Percentiles rank a stretch among this genome's conserved stretches.
Conservation (phyloP, 352 stramenopile genomes). For the Phytophthora sojae region DNA sequence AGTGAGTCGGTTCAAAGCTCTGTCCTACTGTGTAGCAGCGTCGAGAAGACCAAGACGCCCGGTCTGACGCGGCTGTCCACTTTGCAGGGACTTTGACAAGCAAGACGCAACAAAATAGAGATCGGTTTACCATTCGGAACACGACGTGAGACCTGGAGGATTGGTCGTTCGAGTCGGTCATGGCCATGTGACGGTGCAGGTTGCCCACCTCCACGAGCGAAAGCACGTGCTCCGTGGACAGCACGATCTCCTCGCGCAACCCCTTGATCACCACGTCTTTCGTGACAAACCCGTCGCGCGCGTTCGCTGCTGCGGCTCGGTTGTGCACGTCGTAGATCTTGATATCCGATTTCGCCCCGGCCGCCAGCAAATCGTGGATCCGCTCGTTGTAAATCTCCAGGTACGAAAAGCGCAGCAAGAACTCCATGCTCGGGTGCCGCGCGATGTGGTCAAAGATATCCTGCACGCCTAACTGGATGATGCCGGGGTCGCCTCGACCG, state of each 20-base stretch:
- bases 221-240: conserved; percentile 82
- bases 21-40: conserved; percentile 32
- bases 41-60: conserved; percentile 10
- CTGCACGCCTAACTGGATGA: conserved; percentile 88
- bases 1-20: conserved; percentile 34
- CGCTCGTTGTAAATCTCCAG: conserved; percentile 99
- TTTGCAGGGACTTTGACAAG: conserved; percentile 9
- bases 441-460: conserved; percentile 90
- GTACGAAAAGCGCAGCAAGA: conserved; percentile 92
- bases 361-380: conserved; percentile 95
- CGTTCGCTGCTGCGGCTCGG: conserved; percentile 35
- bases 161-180: conserved; percentile 80
- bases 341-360: conserved; percentile 66
- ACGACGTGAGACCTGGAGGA: conserved; percentile 83
- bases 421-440: conserved; percentile 61
- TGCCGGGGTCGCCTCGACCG: conserved; percentile 63
- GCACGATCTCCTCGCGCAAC: conserved; percentile 82
- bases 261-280: conserved; percentile 91
- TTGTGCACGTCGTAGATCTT: conserved; percentile 81
- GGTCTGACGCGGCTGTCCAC: conserved; percentile 33
- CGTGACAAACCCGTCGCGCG: conserved; percentile 42
- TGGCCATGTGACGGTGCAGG: conserved; percentile 77
- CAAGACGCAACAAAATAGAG: conserved; percentile 20
- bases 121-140: conserved; percentile 66
- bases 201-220: conserved; percentile 88